A percentile compares a stretch with the other conserved stretches of the same genome.
Conservation (phyloP, 2,329 filamentous ascomycete genomes). For the Fusarium temperatum region DNA sequence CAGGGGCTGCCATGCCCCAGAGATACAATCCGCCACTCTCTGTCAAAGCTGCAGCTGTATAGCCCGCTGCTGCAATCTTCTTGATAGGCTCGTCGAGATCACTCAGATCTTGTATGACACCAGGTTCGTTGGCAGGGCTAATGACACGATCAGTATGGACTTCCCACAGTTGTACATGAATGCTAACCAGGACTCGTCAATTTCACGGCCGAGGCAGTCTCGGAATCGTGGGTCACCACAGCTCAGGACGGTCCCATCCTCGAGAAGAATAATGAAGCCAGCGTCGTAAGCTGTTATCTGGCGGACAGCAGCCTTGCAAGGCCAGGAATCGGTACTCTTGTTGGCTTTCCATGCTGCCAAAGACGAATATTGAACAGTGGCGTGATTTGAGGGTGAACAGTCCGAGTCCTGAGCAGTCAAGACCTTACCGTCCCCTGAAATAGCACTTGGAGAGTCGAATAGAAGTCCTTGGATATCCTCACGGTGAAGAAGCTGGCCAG, state of each 20-base stretch:
- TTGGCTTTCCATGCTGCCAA: slow-evolving; percentile 24
- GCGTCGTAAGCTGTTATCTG: slow-evolving; percentile 59
- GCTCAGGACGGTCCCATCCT: slow-evolving; percentile 57
- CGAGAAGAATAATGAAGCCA: slow-evolving; percentile 58
- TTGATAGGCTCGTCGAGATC: slow-evolving; percentile 62
- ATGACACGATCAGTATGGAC: slow-evolving; percentile 2
- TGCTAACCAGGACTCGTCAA: slow-evolving; percentile 49
- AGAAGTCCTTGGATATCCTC: background rate
- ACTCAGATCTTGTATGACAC: slow-evolving; percentile 57
- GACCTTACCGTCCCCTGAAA: slow-evolving; percentile 30
- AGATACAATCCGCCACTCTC: slow-evolving; percentile 66
- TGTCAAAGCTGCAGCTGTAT: slow-evolving; percentile 66
- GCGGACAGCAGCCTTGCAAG: slow-evolving; percentile 39
- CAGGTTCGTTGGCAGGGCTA: slow-evolving; percentile 58
- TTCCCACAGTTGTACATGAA: background rate
- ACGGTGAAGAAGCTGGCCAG: background rate
- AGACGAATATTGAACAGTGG: slow-evolving; percentile 38
- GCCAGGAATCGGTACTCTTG: slow-evolving; percentile 29
- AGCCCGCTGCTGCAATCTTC: slow-evolving; percentile 66
- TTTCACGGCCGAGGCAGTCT: slow-evolving; percentile 63
- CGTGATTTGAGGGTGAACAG: background rate
- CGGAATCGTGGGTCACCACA: slow-evolving; percentile 68
- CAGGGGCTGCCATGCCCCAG: slow-evolving; percentile 59
- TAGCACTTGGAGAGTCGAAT: slow-evolving; percentile 17
- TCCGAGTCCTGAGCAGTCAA: background rate